Evolutionary conservation across 225 moss, liverwort and hornwort genomes (phyloP).

Genomic region (Takakia lepidozioides): DNA sequence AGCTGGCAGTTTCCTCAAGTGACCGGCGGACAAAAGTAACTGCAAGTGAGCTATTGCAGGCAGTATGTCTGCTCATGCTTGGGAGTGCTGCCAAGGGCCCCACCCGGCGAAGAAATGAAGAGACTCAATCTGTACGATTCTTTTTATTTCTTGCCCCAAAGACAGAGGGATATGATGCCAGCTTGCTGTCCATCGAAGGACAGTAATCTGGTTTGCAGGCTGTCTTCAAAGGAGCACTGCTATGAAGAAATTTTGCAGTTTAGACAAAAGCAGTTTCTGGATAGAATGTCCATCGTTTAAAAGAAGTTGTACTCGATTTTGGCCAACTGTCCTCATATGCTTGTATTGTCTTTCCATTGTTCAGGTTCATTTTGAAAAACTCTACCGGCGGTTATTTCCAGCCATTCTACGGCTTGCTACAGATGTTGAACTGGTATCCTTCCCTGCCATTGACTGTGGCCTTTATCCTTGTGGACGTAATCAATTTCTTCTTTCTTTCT

Average conservation of each 20-base stretch:
- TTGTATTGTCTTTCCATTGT: no score
- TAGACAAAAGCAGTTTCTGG: no score
- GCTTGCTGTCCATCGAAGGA: no score
- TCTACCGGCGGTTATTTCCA: conserved; percentile 77
- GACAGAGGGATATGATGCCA: no score
- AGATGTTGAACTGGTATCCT: conserved; percentile 85
- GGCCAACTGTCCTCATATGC: no score
- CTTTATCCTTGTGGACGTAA: background rate
- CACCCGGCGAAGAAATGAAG: conserved; percentile 51
- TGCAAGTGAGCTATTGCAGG: conserved; percentile 90
- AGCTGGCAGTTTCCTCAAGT: conserved; percentile 82
- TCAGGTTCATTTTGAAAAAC: conserved; percentile 76
- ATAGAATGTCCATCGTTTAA: no score
- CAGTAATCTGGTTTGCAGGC: no score
- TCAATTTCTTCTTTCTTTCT: background rate
- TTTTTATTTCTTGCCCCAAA: no score
- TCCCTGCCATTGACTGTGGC: background rate
- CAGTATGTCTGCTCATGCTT: conserved; percentile 88
- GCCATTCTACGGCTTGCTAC: conserved; percentile 80
- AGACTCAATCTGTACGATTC: conserved; percentile 45
- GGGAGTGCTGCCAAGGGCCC: conserved; percentile 97
- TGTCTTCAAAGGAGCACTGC: no score
- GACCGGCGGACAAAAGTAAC: conserved; percentile 80
- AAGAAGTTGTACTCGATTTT: no score
- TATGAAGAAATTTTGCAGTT: no score